These are phyloP conservation scores for Nannizziopsis barbatae DNA, from an alignment of 2,329 filamentous ascomycete species.

Conservation along the genomic window DNA sequence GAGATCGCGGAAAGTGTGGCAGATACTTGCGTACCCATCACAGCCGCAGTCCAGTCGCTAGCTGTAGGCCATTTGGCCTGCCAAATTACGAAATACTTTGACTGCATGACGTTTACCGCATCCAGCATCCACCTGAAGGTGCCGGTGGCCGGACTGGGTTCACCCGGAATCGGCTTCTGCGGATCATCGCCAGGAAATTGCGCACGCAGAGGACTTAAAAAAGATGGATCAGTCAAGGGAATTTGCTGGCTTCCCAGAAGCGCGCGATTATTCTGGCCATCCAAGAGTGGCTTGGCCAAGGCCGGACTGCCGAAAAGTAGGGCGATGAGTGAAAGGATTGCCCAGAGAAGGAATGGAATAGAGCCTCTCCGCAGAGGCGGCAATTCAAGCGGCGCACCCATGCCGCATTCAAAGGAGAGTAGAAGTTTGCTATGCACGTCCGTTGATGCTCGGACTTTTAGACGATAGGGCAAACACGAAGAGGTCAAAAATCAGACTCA, in stretches of 20 bases:
- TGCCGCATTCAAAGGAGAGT: not conserved
- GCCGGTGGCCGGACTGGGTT: conserved; percentile 11
- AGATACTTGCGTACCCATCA: conserved; percentile 68
- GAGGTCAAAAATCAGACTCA: too few species aligned
- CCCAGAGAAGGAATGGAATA: conserved; percentile 6
- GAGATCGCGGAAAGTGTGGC: conserved; percentile 63
- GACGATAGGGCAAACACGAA: too few species aligned
- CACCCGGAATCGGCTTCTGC: conserved; percentile 18
- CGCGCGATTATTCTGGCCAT: conserved; percentile 19
- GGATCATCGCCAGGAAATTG: conserved; percentile 13
- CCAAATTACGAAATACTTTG: conserved; percentile 64
- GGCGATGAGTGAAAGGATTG: conserved; percentile 7
- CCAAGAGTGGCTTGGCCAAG: conserved; percentile 20
- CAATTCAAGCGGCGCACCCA: not conserved
- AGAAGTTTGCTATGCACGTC: not conserved
- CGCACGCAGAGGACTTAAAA: conserved; percentile 9
- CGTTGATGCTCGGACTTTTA: not conserved
- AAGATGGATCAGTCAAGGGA: conserved; percentile 11
- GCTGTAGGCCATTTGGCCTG: conserved; percentile 70
- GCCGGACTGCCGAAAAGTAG: conserved; percentile 17
- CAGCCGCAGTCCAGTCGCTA: conserved; percentile 90
- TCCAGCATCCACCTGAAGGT: conserved; percentile 40
- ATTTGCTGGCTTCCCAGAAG: conserved; percentile 12
- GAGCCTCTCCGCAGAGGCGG: not conserved
- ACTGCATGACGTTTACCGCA: conserved; percentile 65